A percentile compares a stretch with the other conserved stretches of the same genome.
These are phyloP conservation scores for Umbelopsis sp. DNA, from an alignment of 192 early-diverging fungal species.

Conservation along the genomic window DNA sequence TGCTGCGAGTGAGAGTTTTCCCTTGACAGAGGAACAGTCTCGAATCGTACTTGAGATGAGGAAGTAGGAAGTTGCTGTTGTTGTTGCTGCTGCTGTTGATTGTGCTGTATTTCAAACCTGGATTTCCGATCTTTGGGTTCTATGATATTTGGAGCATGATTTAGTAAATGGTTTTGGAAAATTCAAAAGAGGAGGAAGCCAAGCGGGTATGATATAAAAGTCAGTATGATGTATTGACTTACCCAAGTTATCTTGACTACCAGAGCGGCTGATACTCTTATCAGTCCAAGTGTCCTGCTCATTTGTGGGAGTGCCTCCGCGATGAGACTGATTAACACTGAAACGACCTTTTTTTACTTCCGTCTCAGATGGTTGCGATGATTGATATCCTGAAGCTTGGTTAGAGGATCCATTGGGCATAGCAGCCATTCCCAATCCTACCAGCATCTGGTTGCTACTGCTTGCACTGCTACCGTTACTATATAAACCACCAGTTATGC, in stretches of 20 bases:
- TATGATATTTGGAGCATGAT: background rate
- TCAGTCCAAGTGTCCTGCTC: background rate
- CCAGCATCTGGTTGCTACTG: background rate
- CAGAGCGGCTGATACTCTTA: constrained; percentile 14
- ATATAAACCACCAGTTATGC: background rate
- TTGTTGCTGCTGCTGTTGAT: constrained; percentile 9
- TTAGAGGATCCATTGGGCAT: background rate
- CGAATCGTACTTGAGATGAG: background rate
- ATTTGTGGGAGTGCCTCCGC: constrained; percentile 3
- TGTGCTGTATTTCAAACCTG: constrained; percentile 37
- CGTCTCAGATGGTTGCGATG: constrained; percentile 1
- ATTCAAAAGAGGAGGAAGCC: no score
- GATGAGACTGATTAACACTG: constrained; percentile 47
- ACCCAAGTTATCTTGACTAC: constrained; percentile 12
- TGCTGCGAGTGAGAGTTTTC: constrained; percentile 24
- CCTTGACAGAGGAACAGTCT: constrained; percentile 29
- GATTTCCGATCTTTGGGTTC: constrained; percentile 35
- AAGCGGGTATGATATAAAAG: no score
- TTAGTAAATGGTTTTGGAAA: background rate
- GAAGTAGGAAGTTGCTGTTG: background rate
- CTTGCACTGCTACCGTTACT: background rate
- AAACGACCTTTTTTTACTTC: constrained; percentile 72
- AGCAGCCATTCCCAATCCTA: background rate
- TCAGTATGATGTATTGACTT: background rate
- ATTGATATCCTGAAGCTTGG: background rate